Conservation (phyloP, 2,329 filamentous ascomycete species). For the Nothopassalora personata region DNA sequence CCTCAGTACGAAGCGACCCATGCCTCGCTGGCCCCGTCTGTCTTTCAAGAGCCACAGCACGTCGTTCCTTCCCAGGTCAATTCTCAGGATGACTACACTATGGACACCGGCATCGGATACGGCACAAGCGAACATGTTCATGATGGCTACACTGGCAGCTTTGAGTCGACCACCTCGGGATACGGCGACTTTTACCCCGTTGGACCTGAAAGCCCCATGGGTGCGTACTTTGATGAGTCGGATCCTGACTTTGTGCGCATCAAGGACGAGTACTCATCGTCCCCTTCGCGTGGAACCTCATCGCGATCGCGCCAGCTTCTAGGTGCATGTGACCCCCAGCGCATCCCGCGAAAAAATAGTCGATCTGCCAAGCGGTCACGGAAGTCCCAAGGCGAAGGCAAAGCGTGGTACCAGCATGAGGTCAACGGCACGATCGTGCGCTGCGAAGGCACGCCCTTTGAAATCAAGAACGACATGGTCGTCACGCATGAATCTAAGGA, state of each 20-base stretch:
- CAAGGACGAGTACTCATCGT: slow-evolving; percentile 14
- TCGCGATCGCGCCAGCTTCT: background rate
- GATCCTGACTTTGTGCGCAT: slow-evolving; percentile 23
- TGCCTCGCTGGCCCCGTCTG: slow-evolving; percentile 10
- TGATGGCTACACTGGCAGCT: slow-evolving; percentile 11
- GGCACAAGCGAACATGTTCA: slow-evolving; percentile 6
- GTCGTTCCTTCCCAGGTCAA: slow-evolving; percentile 26
- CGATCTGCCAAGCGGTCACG: slow-evolving; percentile 10
- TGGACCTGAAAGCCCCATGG: slow-evolving; percentile 12
- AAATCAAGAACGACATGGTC: background rate
- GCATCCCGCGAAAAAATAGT: slow-evolving; percentile 1
- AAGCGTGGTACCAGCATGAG: slow-evolving; percentile 8
- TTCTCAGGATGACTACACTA: slow-evolving; percentile 18
- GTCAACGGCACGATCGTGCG: slow-evolving; percentile 2
- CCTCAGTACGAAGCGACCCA: slow-evolving; percentile 4
- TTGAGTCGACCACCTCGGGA: slow-evolving; percentile 10
- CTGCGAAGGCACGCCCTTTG: slow-evolving; percentile 10
- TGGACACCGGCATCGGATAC: slow-evolving; percentile 15
- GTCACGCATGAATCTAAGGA: background rate
- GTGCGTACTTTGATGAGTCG: slow-evolving; percentile 17
- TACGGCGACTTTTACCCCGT: slow-evolving; percentile 12
- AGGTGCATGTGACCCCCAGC: background rate
- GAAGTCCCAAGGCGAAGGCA: slow-evolving; percentile 9
- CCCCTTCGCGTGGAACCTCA: background rate
- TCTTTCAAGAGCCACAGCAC: slow-evolving; percentile 13